Evolutionary conservation across 805 yeast species (phyloP).

Genomic region (Teunomyces barrocoloradensis): DNA sequence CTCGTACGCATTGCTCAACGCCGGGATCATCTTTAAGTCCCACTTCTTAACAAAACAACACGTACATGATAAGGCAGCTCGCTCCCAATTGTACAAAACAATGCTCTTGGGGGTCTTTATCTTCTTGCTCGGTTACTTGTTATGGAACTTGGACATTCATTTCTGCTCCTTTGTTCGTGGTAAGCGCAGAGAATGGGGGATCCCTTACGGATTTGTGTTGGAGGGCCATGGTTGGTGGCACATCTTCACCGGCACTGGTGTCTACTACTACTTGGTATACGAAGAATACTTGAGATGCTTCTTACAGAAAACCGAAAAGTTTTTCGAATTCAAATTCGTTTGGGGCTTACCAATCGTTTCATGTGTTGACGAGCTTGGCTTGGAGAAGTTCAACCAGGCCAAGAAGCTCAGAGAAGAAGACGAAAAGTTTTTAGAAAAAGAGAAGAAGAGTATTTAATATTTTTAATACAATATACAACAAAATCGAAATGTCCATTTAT

Average conservation of each 20-base stretch:
- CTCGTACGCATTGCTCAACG: constrained; percentile 76
- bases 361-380: constrained; percentile 24
- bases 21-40: constrained; percentile 65
- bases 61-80: constrained; percentile 50
- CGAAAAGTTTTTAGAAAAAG: background rate
- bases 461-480: constrained; percentile 5
- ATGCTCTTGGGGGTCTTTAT: constrained; percentile 58
- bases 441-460: constrained; percentile 12
- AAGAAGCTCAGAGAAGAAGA: constrained; percentile 15
- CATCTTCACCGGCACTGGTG: constrained; percentile 79
- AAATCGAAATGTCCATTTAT: constrained; percentile 10
- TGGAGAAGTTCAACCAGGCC: constrained; percentile 15
- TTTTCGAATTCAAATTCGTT: constrained; percentile 57
- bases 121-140: constrained; percentile 70
- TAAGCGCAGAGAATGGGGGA: constrained; percentile 63
- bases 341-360: constrained; percentile 39
- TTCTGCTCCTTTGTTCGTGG: constrained; percentile 60
- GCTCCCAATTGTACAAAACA: constrained; percentile 50
- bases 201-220: constrained; percentile 80
- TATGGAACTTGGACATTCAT: constrained; percentile 90
- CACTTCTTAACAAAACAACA: constrained; percentile 47
- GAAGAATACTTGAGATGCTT: constrained; percentile 72
- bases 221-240: constrained; percentile 99
- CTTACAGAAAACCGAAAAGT: constrained; percentile 53
- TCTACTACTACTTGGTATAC: constrained; percentile 79